Percentiles rank a stretch among this genome's conserved stretches.
Conservation (phyloP, 208 protist genomes). For the Trypanosomatidae sp. region DNA sequence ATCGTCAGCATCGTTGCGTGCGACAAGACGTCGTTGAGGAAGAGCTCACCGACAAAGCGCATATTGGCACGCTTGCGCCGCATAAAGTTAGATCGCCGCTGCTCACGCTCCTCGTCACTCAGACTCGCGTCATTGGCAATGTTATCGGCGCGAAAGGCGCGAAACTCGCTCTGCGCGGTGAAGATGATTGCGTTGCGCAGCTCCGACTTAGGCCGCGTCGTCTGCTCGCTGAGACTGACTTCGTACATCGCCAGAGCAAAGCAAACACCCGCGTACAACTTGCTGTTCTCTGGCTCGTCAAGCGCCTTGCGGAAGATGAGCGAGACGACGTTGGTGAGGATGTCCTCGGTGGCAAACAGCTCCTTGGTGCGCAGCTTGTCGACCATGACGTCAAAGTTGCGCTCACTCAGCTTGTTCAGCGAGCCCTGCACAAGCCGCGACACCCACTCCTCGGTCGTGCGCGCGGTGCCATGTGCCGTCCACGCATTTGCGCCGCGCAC, state of each 20-base stretch:
- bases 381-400: slow-evolving; percentile 59
- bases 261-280: slow-evolving; percentile 65
- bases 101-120: slow-evolving; percentile 50
- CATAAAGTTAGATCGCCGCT: slow-evolving; percentile 42
- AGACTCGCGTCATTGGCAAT: slow-evolving; percentile 12
- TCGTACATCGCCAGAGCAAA: slow-evolving; percentile 70
- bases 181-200: slow-evolving; percentile 61
- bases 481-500: slow-evolving; percentile 77
- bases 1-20: slow-evolving; percentile 56
- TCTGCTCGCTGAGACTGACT: slow-evolving; percentile 16
- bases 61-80: slow-evolving; percentile 80
- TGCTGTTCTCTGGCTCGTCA: slow-evolving; percentile 75
- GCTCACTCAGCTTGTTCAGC: slow-evolving; percentile 71
- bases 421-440: slow-evolving; percentile 57
- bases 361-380: slow-evolving; percentile 36
- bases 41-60: slow-evolving; percentile 80
- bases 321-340: slow-evolving; percentile 36
- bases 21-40: slow-evolving; percentile 56
- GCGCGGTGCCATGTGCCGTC: slow-evolving; percentile 41
- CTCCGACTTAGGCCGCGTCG: slow-evolving; percentile 28
- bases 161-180: slow-evolving; percentile 50
- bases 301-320: slow-evolving; percentile 80
- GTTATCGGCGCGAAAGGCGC: slow-evolving; percentile 6
- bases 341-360: slow-evolving; percentile 48
- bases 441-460: slow-evolving; percentile 74